phyloP scores from a whole-genome alignment of 2,329 filamentous ascomycete genomes.

The Balansia obtecta region DNA sequence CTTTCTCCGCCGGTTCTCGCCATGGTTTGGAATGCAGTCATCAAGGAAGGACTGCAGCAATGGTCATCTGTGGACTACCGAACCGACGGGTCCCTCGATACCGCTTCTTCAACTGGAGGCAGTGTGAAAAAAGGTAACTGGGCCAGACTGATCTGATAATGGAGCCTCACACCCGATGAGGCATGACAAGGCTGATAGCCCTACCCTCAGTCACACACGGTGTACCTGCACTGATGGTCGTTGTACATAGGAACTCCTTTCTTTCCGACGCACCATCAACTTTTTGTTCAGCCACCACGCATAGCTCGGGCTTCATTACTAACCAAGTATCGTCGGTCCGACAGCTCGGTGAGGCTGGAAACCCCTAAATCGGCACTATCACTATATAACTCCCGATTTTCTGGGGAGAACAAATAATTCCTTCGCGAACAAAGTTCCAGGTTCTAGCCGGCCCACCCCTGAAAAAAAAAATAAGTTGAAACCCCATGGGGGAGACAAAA shows the following conservation, averaged over 20 bases:
- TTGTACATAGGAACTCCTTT: not conserved
- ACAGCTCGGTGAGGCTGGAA: not conserved
- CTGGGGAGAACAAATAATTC: not conserved
- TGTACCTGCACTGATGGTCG: no score
- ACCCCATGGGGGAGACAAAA: slow-evolving; percentile 1
- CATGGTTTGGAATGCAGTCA: not conserved
- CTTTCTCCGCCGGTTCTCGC: not conserved
- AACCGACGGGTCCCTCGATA: no score
- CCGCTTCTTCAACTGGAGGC: no score
- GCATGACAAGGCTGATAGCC: no score
- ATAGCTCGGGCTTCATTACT: no score
- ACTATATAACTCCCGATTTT: not conserved
- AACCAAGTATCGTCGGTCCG: not conserved
- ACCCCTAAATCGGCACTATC: no score
- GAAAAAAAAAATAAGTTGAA: not conserved
- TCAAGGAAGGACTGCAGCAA: not conserved
- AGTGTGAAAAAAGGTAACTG: no score
- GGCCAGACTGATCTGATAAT: no score
- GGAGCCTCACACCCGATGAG: no score
- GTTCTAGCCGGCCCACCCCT: not conserved
- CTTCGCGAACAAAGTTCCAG: not conserved
- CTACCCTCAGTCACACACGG: no score
- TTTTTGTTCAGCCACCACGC: not conserved
- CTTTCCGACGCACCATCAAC: not conserved
- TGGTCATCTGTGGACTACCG: not conserved